Evolutionary conservation across 2,329 filamentous ascomycete species (phyloP).

Genomic region (Apiospora saccharicola): DNA sequence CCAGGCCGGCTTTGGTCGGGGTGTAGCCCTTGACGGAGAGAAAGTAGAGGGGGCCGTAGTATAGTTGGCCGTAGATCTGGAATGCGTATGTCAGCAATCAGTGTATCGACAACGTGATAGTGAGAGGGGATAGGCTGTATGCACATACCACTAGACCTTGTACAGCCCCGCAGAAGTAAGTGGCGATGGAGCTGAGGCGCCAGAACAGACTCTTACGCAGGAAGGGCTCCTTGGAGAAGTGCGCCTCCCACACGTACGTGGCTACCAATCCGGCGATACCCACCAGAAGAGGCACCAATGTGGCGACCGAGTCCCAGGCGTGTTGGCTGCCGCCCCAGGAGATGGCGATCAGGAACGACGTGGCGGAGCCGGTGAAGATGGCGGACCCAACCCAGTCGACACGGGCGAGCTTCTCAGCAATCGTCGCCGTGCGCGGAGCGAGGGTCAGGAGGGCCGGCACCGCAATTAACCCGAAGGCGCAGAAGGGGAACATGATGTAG

Average conservation of each 20-base stretch:
- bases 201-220: conserved; percentile 41
- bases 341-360: conserved; percentile 52
- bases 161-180: conserved; percentile 41
- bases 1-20: conserved; percentile 30
- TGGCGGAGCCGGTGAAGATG: conserved; percentile 49
- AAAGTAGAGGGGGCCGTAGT: conserved; percentile 33
- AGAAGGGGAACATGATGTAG: conserved; percentile 53
- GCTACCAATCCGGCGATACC: conserved; percentile 48
- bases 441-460: conserved; percentile 50
- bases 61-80: conserved; percentile 27
- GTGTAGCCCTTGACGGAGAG: conserved; percentile 31
- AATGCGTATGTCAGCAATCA: neutral
- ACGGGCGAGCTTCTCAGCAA: conserved; percentile 41
- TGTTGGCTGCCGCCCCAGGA: conserved; percentile 52
- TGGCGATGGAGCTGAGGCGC: conserved; percentile 37
- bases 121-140: no score
- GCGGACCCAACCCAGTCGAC: conserved; percentile 53
- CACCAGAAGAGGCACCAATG: conserved; percentile 51
- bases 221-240: conserved; percentile 40
- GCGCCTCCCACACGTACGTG: conserved; percentile 48
- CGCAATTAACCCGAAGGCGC: conserved; percentile 46
- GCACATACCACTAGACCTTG: conserved; percentile 44
- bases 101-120: no score
- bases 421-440: conserved; percentile 38
- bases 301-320: conserved; percentile 49